Conservation (phyloP, 768 basidiomycete genomes). For the Phallus indusiatus region DNA sequence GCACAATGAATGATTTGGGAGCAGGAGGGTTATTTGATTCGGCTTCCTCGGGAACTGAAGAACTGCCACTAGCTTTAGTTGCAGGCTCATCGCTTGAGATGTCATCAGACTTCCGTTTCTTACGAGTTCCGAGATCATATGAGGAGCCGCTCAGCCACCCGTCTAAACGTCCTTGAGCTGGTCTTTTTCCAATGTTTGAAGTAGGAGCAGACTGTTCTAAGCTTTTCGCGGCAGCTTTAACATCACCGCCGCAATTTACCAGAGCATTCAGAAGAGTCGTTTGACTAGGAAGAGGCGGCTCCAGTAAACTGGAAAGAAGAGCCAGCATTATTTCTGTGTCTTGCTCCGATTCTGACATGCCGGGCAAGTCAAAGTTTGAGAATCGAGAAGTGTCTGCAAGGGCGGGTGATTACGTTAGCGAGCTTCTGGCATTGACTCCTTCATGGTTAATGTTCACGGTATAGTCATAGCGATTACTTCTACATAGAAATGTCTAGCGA, state of each 20-base stretch:
- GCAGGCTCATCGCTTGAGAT: conserved; percentile 8
- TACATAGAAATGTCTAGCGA: background rate
- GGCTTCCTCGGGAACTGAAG: background rate
- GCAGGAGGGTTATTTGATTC: background rate
- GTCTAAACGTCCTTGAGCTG: conserved; percentile 29
- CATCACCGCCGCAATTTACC: conserved; percentile 46
- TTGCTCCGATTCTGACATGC: background rate
- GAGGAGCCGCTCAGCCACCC: conserved; percentile 40
- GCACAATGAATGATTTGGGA: background rate
- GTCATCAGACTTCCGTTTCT: conserved; percentile 9
- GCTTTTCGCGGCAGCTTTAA: conserved; percentile 35
- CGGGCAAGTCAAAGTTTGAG: background rate
- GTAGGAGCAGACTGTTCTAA: conserved; percentile 20
- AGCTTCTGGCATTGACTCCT: background rate
- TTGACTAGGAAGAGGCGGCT: conserved; percentile 24
- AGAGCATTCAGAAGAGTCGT: conserved; percentile 49
- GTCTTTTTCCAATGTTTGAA: conserved; percentile 38
- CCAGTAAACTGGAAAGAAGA: conserved; percentile 52
- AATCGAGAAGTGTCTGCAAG: no score
- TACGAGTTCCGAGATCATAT: conserved; percentile 13
- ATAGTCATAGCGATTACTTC: no score
- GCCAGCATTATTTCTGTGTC: conserved; percentile 67
- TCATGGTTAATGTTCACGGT: background rate
- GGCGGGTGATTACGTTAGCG: background rate
- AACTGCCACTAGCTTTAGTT: background rate